Conservation (phyloP, 257 asterid genomes). For the Verbascum thapsus region DNA sequence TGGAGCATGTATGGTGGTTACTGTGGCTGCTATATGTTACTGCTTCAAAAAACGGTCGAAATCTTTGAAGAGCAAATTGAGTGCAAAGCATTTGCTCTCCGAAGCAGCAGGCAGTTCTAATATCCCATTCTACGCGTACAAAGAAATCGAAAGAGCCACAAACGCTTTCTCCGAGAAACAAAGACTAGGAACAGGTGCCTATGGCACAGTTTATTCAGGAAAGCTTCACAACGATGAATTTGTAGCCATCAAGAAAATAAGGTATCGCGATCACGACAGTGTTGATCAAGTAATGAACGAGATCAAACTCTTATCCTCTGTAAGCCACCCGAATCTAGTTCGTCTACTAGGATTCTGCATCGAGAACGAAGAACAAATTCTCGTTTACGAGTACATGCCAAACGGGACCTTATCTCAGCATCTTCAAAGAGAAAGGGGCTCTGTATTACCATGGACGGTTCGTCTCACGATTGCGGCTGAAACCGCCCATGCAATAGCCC, state of each 20-base stretch:
- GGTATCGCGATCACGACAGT: conserved; percentile 53
- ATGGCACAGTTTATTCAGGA: conserved; percentile 75
- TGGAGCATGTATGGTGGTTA: conserved; percentile 46
- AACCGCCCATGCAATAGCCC: conserved; percentile 71
- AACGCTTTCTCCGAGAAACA: conserved; percentile 54
- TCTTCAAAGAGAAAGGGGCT: conserved; percentile 58
- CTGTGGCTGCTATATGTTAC: conserved; percentile 36
- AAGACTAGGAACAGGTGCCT: conserved; percentile 78
- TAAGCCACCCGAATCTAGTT: conserved; percentile 71
- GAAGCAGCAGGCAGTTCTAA: conserved; percentile 66
- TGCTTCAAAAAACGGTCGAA: conserved; percentile 47
- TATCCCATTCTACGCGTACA: conserved; percentile 55
- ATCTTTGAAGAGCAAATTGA: conserved; percentile 39
- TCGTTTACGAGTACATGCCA: conserved; percentile 73
- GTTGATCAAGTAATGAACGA: conserved; percentile 69
- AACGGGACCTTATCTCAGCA: conserved; percentile 77
- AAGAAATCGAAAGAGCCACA: conserved; percentile 70
- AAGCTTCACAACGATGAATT: conserved; percentile 53
- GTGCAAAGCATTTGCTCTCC: conserved; percentile 52
- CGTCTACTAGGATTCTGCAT: conserved; percentile 74
- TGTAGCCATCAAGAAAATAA: conserved; percentile 69
- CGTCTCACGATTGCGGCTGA: conserved; percentile 71
- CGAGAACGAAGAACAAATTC: conserved; percentile 67
- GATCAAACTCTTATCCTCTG: conserved; percentile 73
- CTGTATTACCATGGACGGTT: conserved; percentile 67